Percentiles rank a stretch among this genome's conserved stretches.
Conservation (phyloP, 139 green algal species). For the Limnomonas spitsbergensis region DNA sequence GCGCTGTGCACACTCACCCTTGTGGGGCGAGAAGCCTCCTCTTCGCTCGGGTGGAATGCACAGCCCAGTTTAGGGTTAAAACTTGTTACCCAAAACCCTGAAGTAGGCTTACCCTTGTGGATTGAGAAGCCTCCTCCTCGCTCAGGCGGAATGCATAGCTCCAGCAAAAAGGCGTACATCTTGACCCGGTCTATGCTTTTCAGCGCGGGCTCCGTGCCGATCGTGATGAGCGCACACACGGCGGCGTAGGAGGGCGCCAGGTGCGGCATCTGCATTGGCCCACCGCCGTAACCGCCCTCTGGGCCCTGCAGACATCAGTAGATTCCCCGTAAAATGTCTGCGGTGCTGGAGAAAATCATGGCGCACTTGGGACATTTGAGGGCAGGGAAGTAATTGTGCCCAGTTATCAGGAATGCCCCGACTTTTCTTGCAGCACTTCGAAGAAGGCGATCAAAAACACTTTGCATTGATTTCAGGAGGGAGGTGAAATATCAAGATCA, state of each 20-base stretch:
- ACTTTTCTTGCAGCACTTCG: too few relatives aligned
- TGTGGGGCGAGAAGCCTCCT: constrained; percentile 83
- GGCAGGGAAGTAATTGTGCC: too few relatives aligned
- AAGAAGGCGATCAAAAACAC: too few relatives aligned
- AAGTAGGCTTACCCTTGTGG: constrained; percentile 55
- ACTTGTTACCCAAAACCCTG: too few relatives aligned
- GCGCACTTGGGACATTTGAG: too few relatives aligned
- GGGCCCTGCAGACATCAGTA: background rate
- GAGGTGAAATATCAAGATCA: too few relatives aligned
- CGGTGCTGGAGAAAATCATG: too few relatives aligned
- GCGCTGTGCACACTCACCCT: constrained; percentile 34
- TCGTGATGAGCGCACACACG: constrained; percentile 73
- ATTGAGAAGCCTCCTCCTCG: constrained; percentile 81
- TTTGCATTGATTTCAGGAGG: too few relatives aligned
- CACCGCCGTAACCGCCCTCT: constrained; percentile 83
- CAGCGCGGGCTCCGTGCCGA: constrained; percentile 72
- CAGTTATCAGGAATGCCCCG: too few relatives aligned
- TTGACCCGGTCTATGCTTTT: constrained; percentile 45
- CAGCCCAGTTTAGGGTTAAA: too few relatives aligned
- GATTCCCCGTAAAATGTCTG: too few relatives aligned
- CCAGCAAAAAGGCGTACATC: constrained; percentile 66
- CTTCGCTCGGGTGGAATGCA: constrained; percentile 55
- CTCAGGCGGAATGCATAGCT: constrained; percentile 64
- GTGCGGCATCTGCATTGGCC: constrained; percentile 87
- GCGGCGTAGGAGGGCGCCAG: constrained; percentile 93